Evolutionary conservation across 345 rosid genomes (phyloP), one percentile per base, ranked within the genome.

Genomic region (Mallotus nudiflorus): DNA sequence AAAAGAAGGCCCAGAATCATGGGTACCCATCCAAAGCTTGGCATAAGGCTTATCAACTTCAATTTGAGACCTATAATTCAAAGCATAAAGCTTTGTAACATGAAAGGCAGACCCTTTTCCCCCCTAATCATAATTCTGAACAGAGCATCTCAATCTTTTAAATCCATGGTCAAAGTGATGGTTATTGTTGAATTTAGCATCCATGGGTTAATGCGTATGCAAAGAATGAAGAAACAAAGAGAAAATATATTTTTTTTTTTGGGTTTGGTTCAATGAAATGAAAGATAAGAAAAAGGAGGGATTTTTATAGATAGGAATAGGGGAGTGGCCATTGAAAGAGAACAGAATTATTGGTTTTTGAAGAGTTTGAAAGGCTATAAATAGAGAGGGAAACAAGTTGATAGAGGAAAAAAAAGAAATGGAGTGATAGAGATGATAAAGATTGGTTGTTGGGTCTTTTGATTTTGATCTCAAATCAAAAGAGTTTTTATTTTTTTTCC

Each of bases 121-220:
- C 0, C 99, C 99, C 99, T 98, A 96, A 61, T 87, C 91, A 73
- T 92, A 96, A 67, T 83, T 87, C 72, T 90, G 90, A 3, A 96
- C 89, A 18, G 93, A 91, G 62, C 94, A 89, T 66, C 77, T 81
- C 65, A 95, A 85, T 48, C 92, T 73, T 68, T 50, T 78, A 52
- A 87, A 71, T 1, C 69, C 54, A 3, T 31, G 40, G 68, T 42
- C 22, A 9, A n/a, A n/a, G n/a, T n/a, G n/a, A n/a, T n/a, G n/a
- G n/a, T n/a, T n/a, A n/a, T n/a, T 12, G 9, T 61, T 25, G 15
- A 42, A 46, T 49, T 66, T 62, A 66, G 39, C 49, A 20, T 69
- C 82, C 85, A 82, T 78, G 29, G 65, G 27, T 3, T 1, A 66
- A 56, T 15, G n/a, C 1, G 3, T 35, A 16, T 11, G 12, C 14